Percentiles rank a stretch among this genome's conserved stretches.
Evolutionary conservation across 2,329 filamentous ascomycete genomes (phyloP).

Genomic region (Thelonectria olida): DNA sequence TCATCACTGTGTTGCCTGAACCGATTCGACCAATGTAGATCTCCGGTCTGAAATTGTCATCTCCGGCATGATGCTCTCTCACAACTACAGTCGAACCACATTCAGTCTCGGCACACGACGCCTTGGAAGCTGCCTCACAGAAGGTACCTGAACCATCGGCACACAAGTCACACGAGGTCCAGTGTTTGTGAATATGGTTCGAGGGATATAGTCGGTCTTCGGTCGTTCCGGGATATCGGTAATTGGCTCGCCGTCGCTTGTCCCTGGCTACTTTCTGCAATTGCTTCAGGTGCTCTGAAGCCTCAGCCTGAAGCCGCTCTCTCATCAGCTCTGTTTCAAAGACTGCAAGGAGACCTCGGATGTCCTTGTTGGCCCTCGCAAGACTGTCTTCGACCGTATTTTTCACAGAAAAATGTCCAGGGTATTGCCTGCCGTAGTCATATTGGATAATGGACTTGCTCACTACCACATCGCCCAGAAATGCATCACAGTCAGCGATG

Average conservation of each 20-base stretch:
- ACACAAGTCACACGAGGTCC: neutral
- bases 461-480: slow-evolving; percentile 46
- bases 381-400: slow-evolving; percentile 37
- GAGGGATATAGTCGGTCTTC: neutral
- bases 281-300: neutral
- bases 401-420: slow-evolving; percentile 38
- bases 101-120: neutral
- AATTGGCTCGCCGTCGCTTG: slow-evolving; percentile 16
- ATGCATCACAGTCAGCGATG: slow-evolving; percentile 24
- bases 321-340: slow-evolving; percentile 29
- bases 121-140: neutral
- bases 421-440: slow-evolving; percentile 40
- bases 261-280: neutral
- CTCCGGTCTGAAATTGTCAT: slow-evolving; percentile 13
- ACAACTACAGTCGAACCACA: neutral
- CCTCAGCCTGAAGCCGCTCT: neutral
- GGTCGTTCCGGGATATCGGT: neutral
- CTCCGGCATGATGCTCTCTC: neutral
- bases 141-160: neutral
- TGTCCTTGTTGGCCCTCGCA: slow-evolving; percentile 32
- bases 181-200: neutral
- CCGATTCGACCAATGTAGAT: slow-evolving; percentile 46
- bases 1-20: slow-evolving; percentile 46
- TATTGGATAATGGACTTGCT: slow-evolving; percentile 43
- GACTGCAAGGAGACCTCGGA: slow-evolving; percentile 38